phyloP scores from a whole-genome alignment of 2,329 filamentous ascomycete species.

The Scedosporium minutisporum region DNA sequence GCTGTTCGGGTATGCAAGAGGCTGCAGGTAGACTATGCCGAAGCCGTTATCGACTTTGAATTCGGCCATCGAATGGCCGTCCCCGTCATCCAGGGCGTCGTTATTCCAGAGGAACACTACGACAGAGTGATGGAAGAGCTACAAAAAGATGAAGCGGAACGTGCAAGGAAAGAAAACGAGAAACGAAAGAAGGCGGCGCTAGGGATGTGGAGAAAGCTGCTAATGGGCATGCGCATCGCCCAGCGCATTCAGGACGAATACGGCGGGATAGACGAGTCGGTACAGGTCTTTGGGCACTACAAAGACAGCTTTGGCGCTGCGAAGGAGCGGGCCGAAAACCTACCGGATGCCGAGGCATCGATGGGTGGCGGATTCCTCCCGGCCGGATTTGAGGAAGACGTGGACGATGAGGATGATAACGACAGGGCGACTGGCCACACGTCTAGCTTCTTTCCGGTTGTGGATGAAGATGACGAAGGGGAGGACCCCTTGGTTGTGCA shows the following conservation, averaged over 20 bases:
- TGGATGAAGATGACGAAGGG: constrained; percentile 32
- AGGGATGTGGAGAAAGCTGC: constrained; percentile 73
- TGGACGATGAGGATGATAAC: constrained; percentile 20
- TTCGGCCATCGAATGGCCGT: constrained; percentile 93
- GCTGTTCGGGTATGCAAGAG: constrained; percentile 73
- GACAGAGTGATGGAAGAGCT: constrained; percentile 68
- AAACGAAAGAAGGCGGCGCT: constrained; percentile 69
- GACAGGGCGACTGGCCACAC: constrained; percentile 14
- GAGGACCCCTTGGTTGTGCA: constrained; percentile 16
- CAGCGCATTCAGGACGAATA: constrained; percentile 71
- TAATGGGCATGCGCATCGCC: constrained; percentile 76
- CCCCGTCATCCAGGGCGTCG: constrained; percentile 81
- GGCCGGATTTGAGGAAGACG: constrained; percentile 43
- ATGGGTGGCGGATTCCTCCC: constrained; percentile 54
- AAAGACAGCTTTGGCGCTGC: constrained; percentile 8
- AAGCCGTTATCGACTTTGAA: constrained; percentile 93
- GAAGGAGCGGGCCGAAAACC: constrained; percentile 3
- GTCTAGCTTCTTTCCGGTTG: constrained; percentile 39
- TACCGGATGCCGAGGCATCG: constrained; percentile 40
- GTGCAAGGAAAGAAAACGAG: constrained; percentile 67
- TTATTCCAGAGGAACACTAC: constrained; percentile 74
- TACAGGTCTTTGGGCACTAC: constrained; percentile 46
- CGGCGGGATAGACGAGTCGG: constrained; percentile 46
- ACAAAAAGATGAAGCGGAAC: constrained; percentile 66
- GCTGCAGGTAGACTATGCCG: constrained; percentile 78